Evolutionary conservation across 192 early-diverging fungal genomes (phyloP).

Genomic region (Coemansia sp.): DNA sequence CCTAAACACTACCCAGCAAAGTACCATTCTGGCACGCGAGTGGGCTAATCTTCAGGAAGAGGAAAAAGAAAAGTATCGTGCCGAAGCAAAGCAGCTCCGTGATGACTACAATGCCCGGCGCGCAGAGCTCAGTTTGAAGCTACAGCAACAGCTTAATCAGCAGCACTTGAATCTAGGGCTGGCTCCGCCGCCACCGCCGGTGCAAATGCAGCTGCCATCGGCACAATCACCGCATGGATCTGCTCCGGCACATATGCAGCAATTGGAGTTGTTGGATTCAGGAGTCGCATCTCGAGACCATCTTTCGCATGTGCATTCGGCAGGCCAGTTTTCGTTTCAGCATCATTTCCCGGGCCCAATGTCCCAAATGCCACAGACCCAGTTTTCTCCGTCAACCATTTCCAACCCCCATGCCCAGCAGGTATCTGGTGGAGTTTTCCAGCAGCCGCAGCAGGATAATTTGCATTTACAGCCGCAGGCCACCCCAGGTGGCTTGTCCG

Average conservation of each 20-base stretch:
- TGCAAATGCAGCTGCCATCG: slow-evolving; percentile 4
- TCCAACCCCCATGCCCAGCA: neutral
- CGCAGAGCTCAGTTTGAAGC: slow-evolving; percentile 60
- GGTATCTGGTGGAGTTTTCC: slow-evolving; percentile 1
- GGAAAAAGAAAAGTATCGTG: slow-evolving; percentile 59
- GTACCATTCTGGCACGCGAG: slow-evolving; percentile 66
- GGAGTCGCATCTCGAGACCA: slow-evolving; percentile 9
- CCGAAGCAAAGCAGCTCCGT: slow-evolving; percentile 60
- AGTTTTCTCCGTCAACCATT: slow-evolving; percentile 16
- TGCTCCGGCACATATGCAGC: slow-evolving; percentile 12
- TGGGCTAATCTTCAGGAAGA: slow-evolving; percentile 61
- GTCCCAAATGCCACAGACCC: slow-evolving; percentile 14
- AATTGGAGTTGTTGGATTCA: slow-evolving; percentile 27
- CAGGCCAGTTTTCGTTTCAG: slow-evolving; percentile 22
- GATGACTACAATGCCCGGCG: slow-evolving; percentile 59
- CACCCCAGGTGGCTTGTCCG: slow-evolving; percentile 8
- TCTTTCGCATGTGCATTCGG: slow-evolving; percentile 11
- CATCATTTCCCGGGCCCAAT: slow-evolving; percentile 25
- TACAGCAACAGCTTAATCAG: slow-evolving; percentile 55
- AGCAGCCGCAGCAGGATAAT: slow-evolving; percentile 10
- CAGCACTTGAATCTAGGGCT: slow-evolving; percentile 50
- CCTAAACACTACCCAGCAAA: slow-evolving; percentile 64
- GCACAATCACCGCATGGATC: slow-evolving; percentile 9
- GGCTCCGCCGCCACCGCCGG: slow-evolving; percentile 17
- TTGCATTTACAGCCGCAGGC: slow-evolving; percentile 2